Conservation (phyloP, 106 monocot genomes). For the Allium cepa region DNA sequence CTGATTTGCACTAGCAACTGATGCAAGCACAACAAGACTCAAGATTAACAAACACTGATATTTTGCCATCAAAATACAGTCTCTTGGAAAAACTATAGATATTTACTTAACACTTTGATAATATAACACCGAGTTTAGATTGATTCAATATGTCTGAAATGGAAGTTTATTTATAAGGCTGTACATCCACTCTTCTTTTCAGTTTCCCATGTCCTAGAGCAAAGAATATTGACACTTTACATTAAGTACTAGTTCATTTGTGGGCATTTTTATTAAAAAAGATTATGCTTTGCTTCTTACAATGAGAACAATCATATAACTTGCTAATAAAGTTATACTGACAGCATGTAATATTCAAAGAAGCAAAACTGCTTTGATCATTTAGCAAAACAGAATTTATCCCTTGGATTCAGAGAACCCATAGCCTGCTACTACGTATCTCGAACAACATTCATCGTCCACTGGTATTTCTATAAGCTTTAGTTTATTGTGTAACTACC, state of each 20-base stretch:
- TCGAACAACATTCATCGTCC: too few relatives aligned
- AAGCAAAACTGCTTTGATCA: too few relatives aligned
- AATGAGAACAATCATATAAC: slow-evolving; percentile 13
- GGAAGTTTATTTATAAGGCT: too few relatives aligned
- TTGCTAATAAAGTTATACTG: not conserved
- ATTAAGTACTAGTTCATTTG: not conserved
- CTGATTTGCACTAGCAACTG: slow-evolving; percentile 41
- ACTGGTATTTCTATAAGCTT: too few relatives aligned
- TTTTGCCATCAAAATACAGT: slow-evolving; percentile 4
- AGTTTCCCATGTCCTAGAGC: slow-evolving; percentile 19
- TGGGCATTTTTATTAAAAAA: not conserved
- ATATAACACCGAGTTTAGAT: not conserved
- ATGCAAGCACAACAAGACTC: slow-evolving; percentile 19
- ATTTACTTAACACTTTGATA: not conserved
- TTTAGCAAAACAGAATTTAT: too few relatives aligned
- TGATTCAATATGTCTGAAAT: too few relatives aligned
- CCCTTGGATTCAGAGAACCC: too few relatives aligned
- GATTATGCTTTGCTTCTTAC: slow-evolving; percentile 37
- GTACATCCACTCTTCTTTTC: not conserved
- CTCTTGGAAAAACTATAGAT: not conserved
- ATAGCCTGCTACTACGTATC: too few relatives aligned
- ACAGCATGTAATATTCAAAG: not conserved
- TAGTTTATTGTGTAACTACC: too few relatives aligned
- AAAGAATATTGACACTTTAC: slow-evolving; percentile 24
- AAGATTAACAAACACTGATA: slow-evolving; percentile 8